Evolutionary conservation across 495 filamentous ascomycete genomes (phyloP).

Genomic region (Tuber indicum): DNA sequence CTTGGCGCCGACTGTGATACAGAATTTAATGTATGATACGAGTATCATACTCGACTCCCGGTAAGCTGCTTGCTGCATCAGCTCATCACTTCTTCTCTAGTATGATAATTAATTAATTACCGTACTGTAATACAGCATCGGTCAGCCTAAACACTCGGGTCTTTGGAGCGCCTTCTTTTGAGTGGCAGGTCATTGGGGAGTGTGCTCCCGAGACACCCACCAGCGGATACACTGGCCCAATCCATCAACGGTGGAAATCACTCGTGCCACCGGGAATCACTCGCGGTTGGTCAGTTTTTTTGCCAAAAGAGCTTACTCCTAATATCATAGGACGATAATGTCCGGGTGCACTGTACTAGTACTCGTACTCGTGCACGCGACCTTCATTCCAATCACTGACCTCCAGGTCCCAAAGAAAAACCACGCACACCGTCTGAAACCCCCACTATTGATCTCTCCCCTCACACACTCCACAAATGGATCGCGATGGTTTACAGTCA

Average conservation of each 20-base stretch:
- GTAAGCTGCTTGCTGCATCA: too few relatives aligned
- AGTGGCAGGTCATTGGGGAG: not conserved
- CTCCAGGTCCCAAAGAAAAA: not conserved
- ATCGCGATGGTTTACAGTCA: not conserved
- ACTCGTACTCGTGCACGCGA: not conserved
- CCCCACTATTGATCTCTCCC: not conserved
- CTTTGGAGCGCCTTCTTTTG: not conserved
- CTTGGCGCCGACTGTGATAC: too few relatives aligned
- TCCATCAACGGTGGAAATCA: not conserved
- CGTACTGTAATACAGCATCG: too few relatives aligned
- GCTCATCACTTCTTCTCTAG: too few relatives aligned
- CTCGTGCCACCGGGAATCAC: not conserved
- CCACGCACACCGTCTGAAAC: not conserved
- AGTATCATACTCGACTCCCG: too few relatives aligned
- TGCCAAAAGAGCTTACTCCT: not conserved
- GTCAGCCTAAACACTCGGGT: not conserved
- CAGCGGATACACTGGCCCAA: not conserved
- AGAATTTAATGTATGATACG: too few relatives aligned
- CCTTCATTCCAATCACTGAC: not conserved
- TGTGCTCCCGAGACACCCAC: not conserved
- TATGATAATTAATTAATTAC: too few relatives aligned
- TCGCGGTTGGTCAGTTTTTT: not conserved
- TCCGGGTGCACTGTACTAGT: too few relatives aligned
- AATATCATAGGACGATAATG: not conserved
- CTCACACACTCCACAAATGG: not conserved